Conservation (phyloP, 2,329 filamentous ascomycete species). For the Didymella pomorum region DNA sequence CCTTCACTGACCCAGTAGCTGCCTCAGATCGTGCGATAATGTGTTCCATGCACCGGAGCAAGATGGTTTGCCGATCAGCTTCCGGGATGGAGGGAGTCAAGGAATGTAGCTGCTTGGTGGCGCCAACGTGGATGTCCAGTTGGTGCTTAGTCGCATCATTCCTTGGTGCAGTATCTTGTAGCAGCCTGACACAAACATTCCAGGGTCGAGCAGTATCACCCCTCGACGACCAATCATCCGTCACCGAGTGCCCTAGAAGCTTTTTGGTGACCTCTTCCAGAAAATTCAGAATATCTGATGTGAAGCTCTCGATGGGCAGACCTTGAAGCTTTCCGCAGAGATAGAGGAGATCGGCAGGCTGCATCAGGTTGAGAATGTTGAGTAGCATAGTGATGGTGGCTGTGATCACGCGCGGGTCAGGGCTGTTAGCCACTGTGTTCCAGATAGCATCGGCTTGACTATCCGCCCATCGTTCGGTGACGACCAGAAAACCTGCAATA, state of each 20-base stretch:
- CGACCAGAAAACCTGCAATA: slow-evolving; percentile 85
- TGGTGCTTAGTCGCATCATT: slow-evolving; percentile 64
- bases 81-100: slow-evolving; percentile 67
- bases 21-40: slow-evolving; percentile 69
- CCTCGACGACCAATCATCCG: slow-evolving; percentile 25
- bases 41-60: slow-evolving; percentile 71
- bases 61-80: slow-evolving; percentile 68
- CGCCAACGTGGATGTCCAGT: slow-evolving; percentile 70
- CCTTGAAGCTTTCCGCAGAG: slow-evolving; percentile 71
- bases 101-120: slow-evolving; percentile 66
- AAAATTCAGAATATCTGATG: slow-evolving; percentile 43
- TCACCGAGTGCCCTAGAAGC: slow-evolving; percentile 23
- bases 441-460: slow-evolving; percentile 82
- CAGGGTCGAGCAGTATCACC: slow-evolving; percentile 54
- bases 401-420: slow-evolving; percentile 84
- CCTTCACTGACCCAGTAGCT: slow-evolving; percentile 76
- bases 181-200: slow-evolving; percentile 69
- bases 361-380: slow-evolving; percentile 57
- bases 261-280: slow-evolving; percentile 38
- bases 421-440: slow-evolving; percentile 80
- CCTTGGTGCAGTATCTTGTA: slow-evolving; percentile 73
- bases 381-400: slow-evolving; percentile 75
- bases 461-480: slow-evolving; percentile 75
- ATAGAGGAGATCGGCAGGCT: slow-evolving; percentile 63
- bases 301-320: slow-evolving; percentile 43